These are phyloP conservation scores for Termitomyces heimii DNA, from an alignment of 768 basidiomycete species.

Conservation along the genomic window DNA sequence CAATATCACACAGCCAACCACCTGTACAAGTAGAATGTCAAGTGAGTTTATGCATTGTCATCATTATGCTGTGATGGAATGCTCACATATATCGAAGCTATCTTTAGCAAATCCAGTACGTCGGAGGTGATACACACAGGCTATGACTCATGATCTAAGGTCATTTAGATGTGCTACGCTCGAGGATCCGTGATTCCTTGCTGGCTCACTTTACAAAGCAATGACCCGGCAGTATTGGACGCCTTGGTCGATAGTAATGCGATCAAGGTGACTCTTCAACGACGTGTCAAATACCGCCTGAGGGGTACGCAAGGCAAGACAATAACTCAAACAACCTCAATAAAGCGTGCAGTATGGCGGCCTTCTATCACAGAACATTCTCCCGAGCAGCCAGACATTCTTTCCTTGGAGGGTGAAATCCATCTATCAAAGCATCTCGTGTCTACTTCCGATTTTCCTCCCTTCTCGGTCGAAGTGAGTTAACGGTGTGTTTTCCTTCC, in stretches of 20 bases:
- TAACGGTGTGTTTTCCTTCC: background rate
- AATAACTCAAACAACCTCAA: constrained; percentile 2
- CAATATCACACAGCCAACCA: constrained; percentile 16
- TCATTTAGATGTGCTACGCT: constrained; percentile 26
- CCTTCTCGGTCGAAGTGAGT: constrained; percentile 12
- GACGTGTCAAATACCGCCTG: constrained; percentile 22
- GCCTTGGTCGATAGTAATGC: constrained; percentile 19
- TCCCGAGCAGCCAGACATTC: background rate
- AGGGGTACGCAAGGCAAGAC: background rate
- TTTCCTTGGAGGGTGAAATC: constrained; percentile 14
- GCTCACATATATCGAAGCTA: constrained; percentile 15
- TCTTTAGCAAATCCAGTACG: constrained; percentile 31
- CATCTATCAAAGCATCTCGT: constrained; percentile 9
- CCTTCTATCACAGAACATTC: background rate
- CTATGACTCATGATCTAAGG: background rate
- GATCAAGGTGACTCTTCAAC: constrained; percentile 20
- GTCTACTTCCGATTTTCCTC: constrained; percentile 11
- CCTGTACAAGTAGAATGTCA: constrained; percentile 21
- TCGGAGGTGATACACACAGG: background rate
- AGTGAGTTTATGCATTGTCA: constrained; percentile 15
- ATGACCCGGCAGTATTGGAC: constrained; percentile 24
- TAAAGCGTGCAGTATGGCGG: constrained; percentile 26
- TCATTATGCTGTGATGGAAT: background rate
- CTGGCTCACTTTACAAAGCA: constrained; percentile 22
- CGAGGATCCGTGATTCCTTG: constrained; percentile 35